These are phyloP conservation scores for Alternaria longipes DNA, from an alignment of 2,329 filamentous ascomycete species.

Conservation along the genomic window DNA sequence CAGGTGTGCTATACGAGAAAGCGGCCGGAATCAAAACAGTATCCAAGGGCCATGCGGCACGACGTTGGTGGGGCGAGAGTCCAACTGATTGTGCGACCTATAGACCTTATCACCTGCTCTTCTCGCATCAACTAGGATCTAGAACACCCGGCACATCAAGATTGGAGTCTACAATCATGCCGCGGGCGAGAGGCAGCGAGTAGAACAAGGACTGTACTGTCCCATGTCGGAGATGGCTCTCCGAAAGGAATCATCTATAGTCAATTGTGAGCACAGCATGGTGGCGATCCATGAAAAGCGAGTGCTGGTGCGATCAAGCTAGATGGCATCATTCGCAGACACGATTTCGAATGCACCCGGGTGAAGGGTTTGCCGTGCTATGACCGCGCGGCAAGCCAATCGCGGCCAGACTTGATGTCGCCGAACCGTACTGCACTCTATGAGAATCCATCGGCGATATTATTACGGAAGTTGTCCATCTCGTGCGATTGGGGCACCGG, in stretches of 20 bases:
- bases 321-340: slow-evolving; percentile 5
- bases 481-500: neutral
- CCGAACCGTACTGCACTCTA: neutral
- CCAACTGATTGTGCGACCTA: neutral
- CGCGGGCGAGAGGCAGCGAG: neutral
- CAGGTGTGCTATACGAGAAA: slow-evolving; percentile 12
- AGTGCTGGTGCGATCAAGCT: neutral
- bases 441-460: neutral
- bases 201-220: neutral
- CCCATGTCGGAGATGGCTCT: neutral
- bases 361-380: neutral
- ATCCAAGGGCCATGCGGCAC: neutral
- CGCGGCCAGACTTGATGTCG: neutral
- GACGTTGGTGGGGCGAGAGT: neutral
- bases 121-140: neutral
- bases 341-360: slow-evolving; percentile 1
- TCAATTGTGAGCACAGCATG: neutral
- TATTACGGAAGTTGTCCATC: neutral
- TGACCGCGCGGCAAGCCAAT: neutral
- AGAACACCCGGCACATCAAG: neutral
- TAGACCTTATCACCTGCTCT: neutral
- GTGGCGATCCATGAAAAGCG: neutral
- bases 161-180: neutral
- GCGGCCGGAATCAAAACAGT: neutral
- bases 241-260: neutral